Evolutionary conservation across 306 rosid genomes (phyloP), one percentile per base, ranked within the genome.

Genomic region (Vachellia pachyceras): DNA sequence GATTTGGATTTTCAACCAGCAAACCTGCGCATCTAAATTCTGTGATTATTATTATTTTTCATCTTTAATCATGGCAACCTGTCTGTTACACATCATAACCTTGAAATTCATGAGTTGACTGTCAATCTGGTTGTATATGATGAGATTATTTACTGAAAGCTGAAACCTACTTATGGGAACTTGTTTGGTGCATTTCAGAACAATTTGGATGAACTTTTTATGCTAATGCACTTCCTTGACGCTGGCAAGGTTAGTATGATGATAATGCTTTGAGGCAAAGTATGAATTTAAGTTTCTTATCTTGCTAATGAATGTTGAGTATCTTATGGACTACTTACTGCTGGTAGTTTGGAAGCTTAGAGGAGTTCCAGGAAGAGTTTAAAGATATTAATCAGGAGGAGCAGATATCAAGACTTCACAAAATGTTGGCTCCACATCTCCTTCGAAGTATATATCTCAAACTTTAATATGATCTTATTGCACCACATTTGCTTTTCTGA

Each of bases 201-300:
- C 86, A 96, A 96, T 81, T 87, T 96, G 81, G 99, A 96, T 36
- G 99, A 96, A 80, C 97, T 96, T 73, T 96, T 96, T 82, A 93
- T 96, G 99, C 97, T 96, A 72, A 96, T 96, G 99, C 99, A 96
- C 88, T 96, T 96, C 86, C 99, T 96, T 81, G 99, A 93, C 74
- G 97, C 97, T 44, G 99, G 98, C 76, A 96, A 96, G 99, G 99
- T 95, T 83, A 86, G 98, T 89, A 15, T 77, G 78, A 22, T 58
- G 75, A 69, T 58, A 79, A 75, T 67, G 25, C 45, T 79, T 37
- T 52, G 29, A 84, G 73, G 52, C 58, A 81, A 29, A 29, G 35
- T 66, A 74, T 49, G 44, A 14, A 45, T 83, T 66, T 73, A 69
- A n/a, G 75, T 52, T 72, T 20, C n/a, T 60, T 35, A 85, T 69